A percentile compares a stretch with the other conserved stretches of the same genome.
Evolutionary conservation across 2,329 filamentous ascomycete species (phyloP).

Genomic region (Lecanicillium sp.): DNA sequence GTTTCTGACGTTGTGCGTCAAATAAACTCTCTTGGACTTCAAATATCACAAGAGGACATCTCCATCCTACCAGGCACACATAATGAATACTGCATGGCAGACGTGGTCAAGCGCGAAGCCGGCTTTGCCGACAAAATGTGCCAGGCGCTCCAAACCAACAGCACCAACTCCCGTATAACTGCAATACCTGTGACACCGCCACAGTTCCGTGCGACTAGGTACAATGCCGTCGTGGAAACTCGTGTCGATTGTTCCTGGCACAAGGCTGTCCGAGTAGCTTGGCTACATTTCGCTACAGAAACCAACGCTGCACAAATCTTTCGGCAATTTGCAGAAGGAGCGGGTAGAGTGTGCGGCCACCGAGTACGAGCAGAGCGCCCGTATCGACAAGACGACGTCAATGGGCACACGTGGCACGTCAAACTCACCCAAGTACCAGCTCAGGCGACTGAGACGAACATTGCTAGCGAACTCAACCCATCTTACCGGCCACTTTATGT

Average conservation of each 20-base stretch:
- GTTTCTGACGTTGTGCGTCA: too few species aligned
- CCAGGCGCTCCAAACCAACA: too few species aligned
- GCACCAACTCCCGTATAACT: too few species aligned
- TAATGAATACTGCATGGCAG: too few species aligned
- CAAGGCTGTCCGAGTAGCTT: slow-evolving; percentile 2
- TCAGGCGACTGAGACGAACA: not conserved
- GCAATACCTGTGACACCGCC: not conserved
- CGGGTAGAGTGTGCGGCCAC: not conserved
- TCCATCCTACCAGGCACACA: too few species aligned
- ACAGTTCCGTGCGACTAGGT: not conserved
- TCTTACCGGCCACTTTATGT: not conserved
- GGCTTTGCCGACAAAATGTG: too few species aligned
- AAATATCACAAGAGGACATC: too few species aligned
- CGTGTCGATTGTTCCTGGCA: slow-evolving; percentile 7
- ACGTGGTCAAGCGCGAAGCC: too few species aligned
- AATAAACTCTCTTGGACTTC: too few species aligned
- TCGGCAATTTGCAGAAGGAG: not conserved
- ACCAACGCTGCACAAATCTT: not conserved
- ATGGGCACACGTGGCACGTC: not conserved
- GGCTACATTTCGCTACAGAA: not conserved
- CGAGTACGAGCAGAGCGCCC: not conserved
- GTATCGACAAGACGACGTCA: not conserved
- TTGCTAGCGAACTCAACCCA: not conserved
- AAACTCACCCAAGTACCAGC: slow-evolving; percentile 3
- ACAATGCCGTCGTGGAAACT: not conserved